Evolutionary conservation across 2,329 filamentous ascomycete genomes (phyloP), one percentile per base, ranked within the genome.

Genomic region (Epichloe baconii): DNA sequence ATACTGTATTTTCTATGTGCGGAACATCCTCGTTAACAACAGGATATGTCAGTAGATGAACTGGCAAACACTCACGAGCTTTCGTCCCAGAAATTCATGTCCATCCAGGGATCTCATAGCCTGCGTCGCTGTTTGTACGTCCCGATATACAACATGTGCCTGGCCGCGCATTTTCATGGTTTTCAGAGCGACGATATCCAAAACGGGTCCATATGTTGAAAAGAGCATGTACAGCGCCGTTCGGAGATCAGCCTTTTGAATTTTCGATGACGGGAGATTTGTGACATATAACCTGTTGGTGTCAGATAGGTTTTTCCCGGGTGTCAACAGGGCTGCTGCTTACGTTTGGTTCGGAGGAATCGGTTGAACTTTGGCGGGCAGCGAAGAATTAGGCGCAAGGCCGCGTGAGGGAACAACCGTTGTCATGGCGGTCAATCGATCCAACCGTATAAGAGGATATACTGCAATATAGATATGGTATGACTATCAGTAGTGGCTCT

Each of bases 131-230:
- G 88, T 82, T 58, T 95, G 86, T 36, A 91, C 75, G 65, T 98
- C 91, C 53, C 87, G 80, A 66, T 89, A 97, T 14, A 93, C 86
- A 54, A 98, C 74, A 63, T 97, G 93, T 55, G 93, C 93, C 69
- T 98, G 93, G 3, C 93, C 93, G 47, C 93, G 85, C 90, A 97
- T 96, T 71, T 88, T 88, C 66, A 77, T 76, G 1, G 88, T 95
- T 71, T 89, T 94, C 59, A 96, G 75, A 34, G 88, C 87, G 47
- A 96, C 86, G 19, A 98, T 80, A 65, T 98, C 93, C 53, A 98
- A 79, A 15, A 98, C 86, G 0, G 88, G 82, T 41, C 93, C 93
- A 65, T 95, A 95, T 14, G 89, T 95, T 11, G 89, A 88, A 67
- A 97, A 97, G 12, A 97, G 78, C 67, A 89, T 86, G 71, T 98